Evolutionary conservation across 768 basidiomycete genomes (phyloP).

Genomic region (Aureoboletus auriporus): DNA sequence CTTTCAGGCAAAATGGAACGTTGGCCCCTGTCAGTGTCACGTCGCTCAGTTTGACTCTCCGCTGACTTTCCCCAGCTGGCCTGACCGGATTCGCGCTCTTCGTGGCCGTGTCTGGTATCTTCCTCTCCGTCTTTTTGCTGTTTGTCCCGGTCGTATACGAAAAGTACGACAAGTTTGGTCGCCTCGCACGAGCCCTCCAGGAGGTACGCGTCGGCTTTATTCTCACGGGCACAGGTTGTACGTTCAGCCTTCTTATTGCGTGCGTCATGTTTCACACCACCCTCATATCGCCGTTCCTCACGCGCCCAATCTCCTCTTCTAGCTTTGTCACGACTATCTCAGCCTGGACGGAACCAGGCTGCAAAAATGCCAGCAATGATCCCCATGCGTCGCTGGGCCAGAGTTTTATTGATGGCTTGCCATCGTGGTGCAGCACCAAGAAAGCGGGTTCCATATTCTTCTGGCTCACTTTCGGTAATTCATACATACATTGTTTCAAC

Average conservation of each 20-base stretch:
- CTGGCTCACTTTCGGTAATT: conserved; percentile 73
- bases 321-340: conserved; percentile 78
- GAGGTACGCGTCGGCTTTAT: conserved; percentile 85
- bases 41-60: neutral
- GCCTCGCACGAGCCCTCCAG: conserved; percentile 75
- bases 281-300: conserved; percentile 12
- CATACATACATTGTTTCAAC: neutral
- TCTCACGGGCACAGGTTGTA: conserved; percentile 65
- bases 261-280: conserved; percentile 38
- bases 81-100: conserved; percentile 85
- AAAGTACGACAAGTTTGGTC: conserved; percentile 77
- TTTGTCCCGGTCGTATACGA: conserved; percentile 77
- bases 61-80: conserved; percentile 55
- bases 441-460: conserved; percentile 88
- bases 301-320: neutral
- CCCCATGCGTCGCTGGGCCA: conserved; percentile 69
- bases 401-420: conserved; percentile 62
- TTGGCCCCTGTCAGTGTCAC: conserved; percentile 76
- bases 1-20: conserved; percentile 81
- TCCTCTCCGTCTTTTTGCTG: conserved; percentile 71
- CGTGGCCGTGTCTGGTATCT: conserved; percentile 65
- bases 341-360: conserved; percentile 86
- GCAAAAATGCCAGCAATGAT: conserved; percentile 80
- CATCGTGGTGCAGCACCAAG: conserved; percentile 89
- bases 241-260: conserved; percentile 72